Evolutionary conservation across 345 rosid species (phyloP), one percentile per base, ranked within the genome.

Genomic region (Eucalyptus urophylla): DNA sequence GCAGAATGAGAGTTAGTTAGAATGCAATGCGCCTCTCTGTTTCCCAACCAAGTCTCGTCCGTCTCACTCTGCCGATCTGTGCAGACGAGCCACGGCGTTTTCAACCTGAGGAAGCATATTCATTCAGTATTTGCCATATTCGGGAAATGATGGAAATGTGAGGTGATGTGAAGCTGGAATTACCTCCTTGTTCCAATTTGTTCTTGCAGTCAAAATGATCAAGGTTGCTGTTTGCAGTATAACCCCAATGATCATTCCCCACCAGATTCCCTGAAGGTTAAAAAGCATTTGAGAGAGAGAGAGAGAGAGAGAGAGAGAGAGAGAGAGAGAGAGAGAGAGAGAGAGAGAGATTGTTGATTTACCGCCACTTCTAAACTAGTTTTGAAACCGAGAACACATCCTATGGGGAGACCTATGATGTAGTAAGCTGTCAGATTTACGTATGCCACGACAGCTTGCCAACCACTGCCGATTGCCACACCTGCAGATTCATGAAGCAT

Each of bases 391-490:
- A 97, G 99, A 27, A 95, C 92, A 91, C 97, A 95, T 58, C 98
- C 99, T 88, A 96, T 94, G 33, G 99, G 99, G 51, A 96, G 99
- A 88, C 99, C 99, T 86, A 97, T 94, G 29, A 96, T 58, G 90
- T 97, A 97, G 89, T 96, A 97, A 43, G 96, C 93, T 9, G 95
- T 89, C 40, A 97, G 86, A 83, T 96, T 97, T 40, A 97, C 95
- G 90, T 96, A 97, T 15, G 99, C 99, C 88, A 97, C 99, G 40
- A 96, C 92, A 31, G 94, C 94, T 94, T 97, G 97, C 99, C 99
- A 96, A 15, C 99, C 98, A 89, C 98, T 96, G 25, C 99, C 99
- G 86, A 97, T 96, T 25, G 99, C 99, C 88, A 97, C 99, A 21
- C 99, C 99, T 93, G 90, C 37, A 49, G 83, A 49, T 16, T 47